phyloP scores from a whole-genome alignment of 2,329 filamentous ascomycete species.

The Talaromyces sp. region DNA sequence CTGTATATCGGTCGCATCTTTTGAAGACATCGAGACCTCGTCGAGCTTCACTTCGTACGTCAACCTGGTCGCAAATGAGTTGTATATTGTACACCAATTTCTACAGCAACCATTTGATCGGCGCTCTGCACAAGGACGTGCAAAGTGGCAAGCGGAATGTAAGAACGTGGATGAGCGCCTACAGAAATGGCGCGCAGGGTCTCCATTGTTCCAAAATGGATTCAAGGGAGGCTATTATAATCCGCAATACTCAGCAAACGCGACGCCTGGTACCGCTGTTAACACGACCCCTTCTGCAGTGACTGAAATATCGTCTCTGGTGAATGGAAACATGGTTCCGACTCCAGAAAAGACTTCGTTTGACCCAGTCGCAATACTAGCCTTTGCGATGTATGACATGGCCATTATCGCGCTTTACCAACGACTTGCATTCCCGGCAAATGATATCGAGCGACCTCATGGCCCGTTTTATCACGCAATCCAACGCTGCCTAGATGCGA shows the following conservation, averaged over 20 bases:
- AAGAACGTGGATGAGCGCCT: background rate
- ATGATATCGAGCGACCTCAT: background rate
- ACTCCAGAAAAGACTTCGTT: background rate
- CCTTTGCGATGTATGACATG: constrained; percentile 3
- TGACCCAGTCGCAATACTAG: background rate
- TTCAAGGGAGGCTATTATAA: background rate
- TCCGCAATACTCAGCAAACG: background rate
- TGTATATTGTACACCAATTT: constrained; percentile 2
- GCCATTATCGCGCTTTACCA: background rate
- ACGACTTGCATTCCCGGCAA: constrained; percentile 1
- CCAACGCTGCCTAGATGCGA: constrained; percentile 1
- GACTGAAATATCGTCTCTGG: background rate
- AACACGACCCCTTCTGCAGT: background rate
- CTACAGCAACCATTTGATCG: constrained; percentile 3
- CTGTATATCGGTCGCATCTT: background rate
- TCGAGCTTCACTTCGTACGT: background rate
- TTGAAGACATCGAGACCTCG: background rate
- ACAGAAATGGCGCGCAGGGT: background rate
- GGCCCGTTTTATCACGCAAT: constrained; percentile 1
- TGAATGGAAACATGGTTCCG: background rate
- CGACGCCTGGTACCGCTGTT: background rate
- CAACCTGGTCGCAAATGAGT: constrained; percentile 1
- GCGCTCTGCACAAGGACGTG: background rate
- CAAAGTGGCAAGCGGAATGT: constrained; percentile 2
- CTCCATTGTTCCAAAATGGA: background rate